These are phyloP conservation scores for Epichloe coenophiala DNA, from an alignment of 2,329 filamentous ascomycete genomes.

Conservation along the genomic window DNA sequence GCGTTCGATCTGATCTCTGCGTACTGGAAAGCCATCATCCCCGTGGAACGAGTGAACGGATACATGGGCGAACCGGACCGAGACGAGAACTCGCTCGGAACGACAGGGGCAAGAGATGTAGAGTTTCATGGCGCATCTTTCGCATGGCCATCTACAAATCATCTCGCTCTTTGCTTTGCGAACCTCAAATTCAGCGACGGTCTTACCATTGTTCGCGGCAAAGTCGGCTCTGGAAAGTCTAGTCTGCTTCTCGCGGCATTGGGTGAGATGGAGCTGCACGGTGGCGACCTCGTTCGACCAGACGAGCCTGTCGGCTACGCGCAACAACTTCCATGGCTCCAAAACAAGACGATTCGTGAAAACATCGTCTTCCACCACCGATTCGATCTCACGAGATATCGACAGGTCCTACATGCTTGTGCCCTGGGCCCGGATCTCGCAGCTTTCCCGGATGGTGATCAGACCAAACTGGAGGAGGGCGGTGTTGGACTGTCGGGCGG, in stretches of 20 bases:
- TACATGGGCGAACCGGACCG: conserved; percentile 84
- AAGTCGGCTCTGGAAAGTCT: conserved; percentile 48
- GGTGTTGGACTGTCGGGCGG: conserved; percentile 50
- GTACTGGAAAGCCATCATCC: conserved; percentile 69
- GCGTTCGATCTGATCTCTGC: conserved; percentile 64
- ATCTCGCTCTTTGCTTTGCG: conserved; percentile 35
- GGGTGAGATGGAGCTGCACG: conserved; percentile 53
- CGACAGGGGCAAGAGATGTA: conserved; percentile 25
- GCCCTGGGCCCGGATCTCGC: conserved; percentile 42
- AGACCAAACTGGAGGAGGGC: conserved; percentile 47
- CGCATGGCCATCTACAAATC: conserved; percentile 59
- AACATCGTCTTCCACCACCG: conserved; percentile 50
- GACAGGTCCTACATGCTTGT: conserved; percentile 46
- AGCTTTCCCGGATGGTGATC: conserved; percentile 42
- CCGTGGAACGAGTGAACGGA: conserved; percentile 65
- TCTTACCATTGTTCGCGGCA: conserved; percentile 42
- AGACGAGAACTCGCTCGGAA: conserved; percentile 30
- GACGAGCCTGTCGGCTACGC: conserved; percentile 40
- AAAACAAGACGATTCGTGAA: conserved; percentile 51
- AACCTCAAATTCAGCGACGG: conserved; percentile 33
- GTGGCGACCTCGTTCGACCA: conserved; percentile 33
- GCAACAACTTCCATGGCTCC: conserved; percentile 50
- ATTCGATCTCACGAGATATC: conserved; percentile 42
- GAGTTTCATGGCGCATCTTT: conserved; percentile 55
- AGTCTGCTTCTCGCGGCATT: conserved; percentile 45